phyloP scores from a whole-genome alignment of 306 rosid species.

The Urtica urens region DNA sequence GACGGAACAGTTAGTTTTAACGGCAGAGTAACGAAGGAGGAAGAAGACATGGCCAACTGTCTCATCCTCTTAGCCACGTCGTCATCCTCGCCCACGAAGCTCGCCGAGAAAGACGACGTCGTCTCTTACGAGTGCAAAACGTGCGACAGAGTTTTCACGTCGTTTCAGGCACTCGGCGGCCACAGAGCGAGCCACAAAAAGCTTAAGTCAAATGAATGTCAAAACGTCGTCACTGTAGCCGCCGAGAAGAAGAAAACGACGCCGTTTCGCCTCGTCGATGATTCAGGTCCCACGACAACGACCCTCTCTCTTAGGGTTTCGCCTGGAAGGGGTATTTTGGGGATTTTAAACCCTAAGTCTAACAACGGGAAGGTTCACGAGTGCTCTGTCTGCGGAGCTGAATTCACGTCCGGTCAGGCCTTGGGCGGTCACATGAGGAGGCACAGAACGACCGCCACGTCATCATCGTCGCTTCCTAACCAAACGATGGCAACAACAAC shows the following conservation, averaged over 20 bases:
- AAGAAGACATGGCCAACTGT: slow-evolving; percentile 68
- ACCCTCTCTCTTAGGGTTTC: slow-evolving; percentile 40
- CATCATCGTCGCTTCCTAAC: slow-evolving; percentile 14
- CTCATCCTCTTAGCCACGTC: slow-evolving; percentile 58
- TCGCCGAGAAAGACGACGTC: background rate
- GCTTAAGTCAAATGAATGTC: slow-evolving; percentile 16
- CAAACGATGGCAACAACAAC: slow-evolving; percentile 1
- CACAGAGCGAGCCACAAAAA: slow-evolving; percentile 87
- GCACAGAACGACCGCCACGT: slow-evolving; percentile 55
- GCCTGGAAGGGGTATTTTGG: slow-evolving; percentile 19
- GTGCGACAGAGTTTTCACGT: slow-evolving; percentile 57
- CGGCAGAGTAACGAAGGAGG: slow-evolving; percentile 29
- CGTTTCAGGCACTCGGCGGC: slow-evolving; percentile 91
- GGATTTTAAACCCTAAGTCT: background rate
- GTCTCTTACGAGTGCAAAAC: slow-evolving; percentile 62
- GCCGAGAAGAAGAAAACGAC: slow-evolving; percentile 13
- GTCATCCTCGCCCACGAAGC: background rate
- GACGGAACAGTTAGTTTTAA: slow-evolving; percentile 10
- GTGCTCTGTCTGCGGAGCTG: slow-evolving; percentile 71
- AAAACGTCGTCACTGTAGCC: background rate
- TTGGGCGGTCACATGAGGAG: slow-evolving; percentile 94
- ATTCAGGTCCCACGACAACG: slow-evolving; percentile 24
- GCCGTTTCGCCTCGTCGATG: slow-evolving; percentile 7
- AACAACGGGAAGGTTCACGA: slow-evolving; percentile 42
- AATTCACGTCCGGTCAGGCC: slow-evolving; percentile 86